These are phyloP conservation scores for Isabelozyma rhagii DNA, from an alignment of 805 yeast genomes.

Conservation along the genomic window DNA sequence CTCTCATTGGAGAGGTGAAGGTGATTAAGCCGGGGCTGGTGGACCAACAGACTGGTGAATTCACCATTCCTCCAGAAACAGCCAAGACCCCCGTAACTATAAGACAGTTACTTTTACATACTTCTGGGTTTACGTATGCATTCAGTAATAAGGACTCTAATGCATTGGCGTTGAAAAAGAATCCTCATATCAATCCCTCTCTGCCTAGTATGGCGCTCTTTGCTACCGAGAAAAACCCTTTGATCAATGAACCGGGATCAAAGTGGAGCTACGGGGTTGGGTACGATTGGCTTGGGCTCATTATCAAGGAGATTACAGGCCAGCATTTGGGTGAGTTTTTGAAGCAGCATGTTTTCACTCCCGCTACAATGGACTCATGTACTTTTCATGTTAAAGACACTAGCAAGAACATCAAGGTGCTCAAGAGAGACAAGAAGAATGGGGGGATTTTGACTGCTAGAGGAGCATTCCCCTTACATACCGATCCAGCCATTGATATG, in stretches of 20 bases:
- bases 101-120: conserved; percentile 27
- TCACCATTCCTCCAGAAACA: conserved; percentile 14
- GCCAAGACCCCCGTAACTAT: conserved; percentile 24
- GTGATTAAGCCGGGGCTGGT: conserved; percentile 23
- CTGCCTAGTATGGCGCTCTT: conserved; percentile 23
- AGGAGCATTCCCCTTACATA: conserved; percentile 8
- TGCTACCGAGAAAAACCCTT: conserved; percentile 22
- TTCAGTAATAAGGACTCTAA: conserved; percentile 28
- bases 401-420: conserved; percentile 11
- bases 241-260: conserved; percentile 36
- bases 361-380: conserved; percentile 30
- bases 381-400: conserved; percentile 17
- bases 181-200: conserved; percentile 12
- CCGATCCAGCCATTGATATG: conserved; percentile 29
- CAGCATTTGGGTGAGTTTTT: conserved; percentile 28
- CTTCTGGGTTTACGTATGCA: conserved; percentile 35
- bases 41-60: conserved; percentile 21
- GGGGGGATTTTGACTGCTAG: conserved; percentile 9
- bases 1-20: conserved; percentile 24
- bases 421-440: conserved; percentile 11
- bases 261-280: conserved; percentile 36
- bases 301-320: conserved; percentile 32
- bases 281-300: conserved; percentile 37
- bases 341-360: conserved; percentile 27
- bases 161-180: conserved; percentile 15